A percentile compares a stretch with the other conserved stretches of the same genome.
phyloP scores from a whole-genome alignment of 768 basidiomycete species.

The Tephrocybe sp. region DNA sequence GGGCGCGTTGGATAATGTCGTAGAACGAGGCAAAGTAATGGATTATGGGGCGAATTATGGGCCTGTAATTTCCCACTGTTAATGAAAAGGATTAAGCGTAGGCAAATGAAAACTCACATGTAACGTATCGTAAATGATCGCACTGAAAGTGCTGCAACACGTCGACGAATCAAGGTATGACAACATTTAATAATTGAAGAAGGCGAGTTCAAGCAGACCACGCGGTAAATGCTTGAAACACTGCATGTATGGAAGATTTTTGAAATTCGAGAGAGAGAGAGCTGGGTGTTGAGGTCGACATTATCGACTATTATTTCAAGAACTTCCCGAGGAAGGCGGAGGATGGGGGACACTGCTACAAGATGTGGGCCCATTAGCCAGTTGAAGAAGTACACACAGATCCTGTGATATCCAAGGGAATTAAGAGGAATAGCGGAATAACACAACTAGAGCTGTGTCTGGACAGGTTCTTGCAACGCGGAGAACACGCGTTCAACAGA shows the following conservation, averaged over 20 bases:
- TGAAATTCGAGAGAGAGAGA: constrained; percentile 33
- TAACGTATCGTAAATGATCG: constrained; percentile 33
- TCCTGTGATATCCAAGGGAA: neutral
- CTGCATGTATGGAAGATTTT: constrained; percentile 32
- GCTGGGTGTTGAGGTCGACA: constrained; percentile 25
- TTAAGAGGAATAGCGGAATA: neutral
- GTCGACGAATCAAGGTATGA: constrained; percentile 28
- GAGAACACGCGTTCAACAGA: constrained; percentile 16
- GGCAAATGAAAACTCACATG: constrained; percentile 24
- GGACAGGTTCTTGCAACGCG: constrained; percentile 15
- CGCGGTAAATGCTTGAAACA: constrained; percentile 31
- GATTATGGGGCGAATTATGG: neutral
- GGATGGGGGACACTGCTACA: constrained; percentile 10
- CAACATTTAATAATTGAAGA: constrained; percentile 32
- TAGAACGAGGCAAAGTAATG: constrained; percentile 31
- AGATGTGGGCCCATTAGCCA: constrained; percentile 7
- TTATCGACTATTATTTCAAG: constrained; percentile 33
- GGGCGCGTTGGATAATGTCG: constrained; percentile 25
- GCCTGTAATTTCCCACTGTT: neutral
- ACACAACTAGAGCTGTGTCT: constrained; percentile 1
- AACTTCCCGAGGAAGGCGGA: constrained; percentile 34
- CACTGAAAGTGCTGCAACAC: constrained; percentile 26
- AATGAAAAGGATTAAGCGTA: too few species aligned
- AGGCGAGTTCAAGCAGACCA: constrained; percentile 30
- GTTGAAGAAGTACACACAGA: neutral